A percentile compares a stretch with the other conserved stretches of the same genome.
These are phyloP conservation scores for Carex myosuroides DNA, from an alignment of 176 grass and related monocot genomes.

Conservation along the genomic window DNA sequence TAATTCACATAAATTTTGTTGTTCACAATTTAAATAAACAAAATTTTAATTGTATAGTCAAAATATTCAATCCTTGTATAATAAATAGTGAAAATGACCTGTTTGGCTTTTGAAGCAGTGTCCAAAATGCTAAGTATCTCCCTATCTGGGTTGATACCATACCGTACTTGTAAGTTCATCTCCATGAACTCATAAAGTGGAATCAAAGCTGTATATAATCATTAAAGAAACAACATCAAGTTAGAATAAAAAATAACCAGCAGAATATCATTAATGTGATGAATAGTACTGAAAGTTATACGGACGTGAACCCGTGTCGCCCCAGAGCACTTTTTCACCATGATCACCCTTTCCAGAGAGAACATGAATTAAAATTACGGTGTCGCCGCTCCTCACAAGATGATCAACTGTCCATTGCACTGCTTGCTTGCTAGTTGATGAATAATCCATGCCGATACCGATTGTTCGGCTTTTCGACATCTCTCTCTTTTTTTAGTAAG, in stretches of 20 bases:
- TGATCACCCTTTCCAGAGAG: constrained; percentile 38
- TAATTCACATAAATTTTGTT: background rate
- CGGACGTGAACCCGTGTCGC: constrained; percentile 48
- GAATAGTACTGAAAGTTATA: background rate
- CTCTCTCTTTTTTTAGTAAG: background rate
- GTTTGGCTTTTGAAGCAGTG: constrained; percentile 43
- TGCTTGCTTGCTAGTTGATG: constrained; percentile 59
- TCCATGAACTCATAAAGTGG: constrained; percentile 75
- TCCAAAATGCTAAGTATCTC: constrained; percentile 50
- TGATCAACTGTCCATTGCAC: constrained; percentile 45
- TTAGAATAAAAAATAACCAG: background rate
- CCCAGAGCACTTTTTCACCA: constrained; percentile 64
- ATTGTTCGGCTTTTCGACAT: constrained; percentile 32
- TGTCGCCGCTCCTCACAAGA: constrained; percentile 37
- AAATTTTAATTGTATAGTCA: background rate
- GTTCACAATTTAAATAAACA: background rate
- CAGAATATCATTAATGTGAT: background rate
- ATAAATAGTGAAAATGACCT: constrained; percentile 31
- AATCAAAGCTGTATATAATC: constrained; percentile 51
- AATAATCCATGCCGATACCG: constrained; percentile 78
- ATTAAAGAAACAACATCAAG: background rate
- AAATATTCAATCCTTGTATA: background rate
- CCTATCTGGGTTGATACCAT: constrained; percentile 52
- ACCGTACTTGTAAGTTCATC: constrained; percentile 49
- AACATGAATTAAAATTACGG: constrained; percentile 57